phyloP scores from a whole-genome alignment of 257 asterid species.

The Ballota nigra region DNA sequence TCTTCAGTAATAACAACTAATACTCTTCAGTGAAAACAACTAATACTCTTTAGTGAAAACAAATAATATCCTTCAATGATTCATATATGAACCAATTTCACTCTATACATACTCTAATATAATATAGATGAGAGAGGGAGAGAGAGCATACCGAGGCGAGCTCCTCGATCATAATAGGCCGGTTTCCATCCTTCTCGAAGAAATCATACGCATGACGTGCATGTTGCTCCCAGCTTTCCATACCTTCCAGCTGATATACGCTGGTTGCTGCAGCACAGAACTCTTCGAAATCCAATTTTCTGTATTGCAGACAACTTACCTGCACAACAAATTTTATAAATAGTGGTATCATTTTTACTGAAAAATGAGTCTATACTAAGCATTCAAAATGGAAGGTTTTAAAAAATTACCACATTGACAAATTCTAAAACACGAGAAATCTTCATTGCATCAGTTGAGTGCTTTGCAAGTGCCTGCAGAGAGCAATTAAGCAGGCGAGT shows the following conservation, averaged over 20 bases:
- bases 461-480: constrained; percentile 59
- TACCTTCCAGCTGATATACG: constrained; percentile 84
- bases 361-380: background rate
- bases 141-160: constrained; percentile 71
- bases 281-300: constrained; percentile 84
- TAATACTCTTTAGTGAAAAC: no score
- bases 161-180: constrained; percentile 88
- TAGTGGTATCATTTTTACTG: background rate
- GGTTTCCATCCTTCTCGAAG: constrained; percentile 83
- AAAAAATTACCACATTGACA: constrained; percentile 54
- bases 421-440: constrained; percentile 85
- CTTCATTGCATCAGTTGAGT: constrained; percentile 82
- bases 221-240: constrained; percentile 86
- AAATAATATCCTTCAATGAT: no score
- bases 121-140: constrained; percentile 7
- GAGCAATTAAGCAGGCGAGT: background rate
- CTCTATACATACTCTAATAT: no score
- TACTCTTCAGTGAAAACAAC: no score
- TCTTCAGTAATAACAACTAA: no score
- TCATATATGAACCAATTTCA: no score
- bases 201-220: constrained; percentile 82
- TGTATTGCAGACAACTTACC: constrained; percentile 82
- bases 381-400: background rate
- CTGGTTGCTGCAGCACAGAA: constrained; percentile 81
- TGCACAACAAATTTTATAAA: constrained; percentile 15